Evolutionary conservation across 768 basidiomycete species (phyloP).

Genomic region (Phanerodontia chrysosporium): DNA sequence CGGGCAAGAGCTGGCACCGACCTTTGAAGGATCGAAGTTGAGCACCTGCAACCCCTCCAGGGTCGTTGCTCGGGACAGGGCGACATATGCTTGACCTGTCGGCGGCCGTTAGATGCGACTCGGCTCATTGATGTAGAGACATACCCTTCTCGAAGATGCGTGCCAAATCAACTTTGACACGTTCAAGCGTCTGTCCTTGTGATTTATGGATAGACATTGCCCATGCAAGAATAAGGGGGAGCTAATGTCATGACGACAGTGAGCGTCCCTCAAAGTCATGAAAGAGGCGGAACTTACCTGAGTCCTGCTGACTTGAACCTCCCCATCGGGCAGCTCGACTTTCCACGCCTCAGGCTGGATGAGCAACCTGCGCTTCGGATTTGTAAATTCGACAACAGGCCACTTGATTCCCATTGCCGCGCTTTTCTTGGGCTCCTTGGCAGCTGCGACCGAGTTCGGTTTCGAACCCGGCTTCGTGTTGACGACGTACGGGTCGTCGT

Average conservation of each 20-base stretch:
- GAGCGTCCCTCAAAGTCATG: too few species aligned
- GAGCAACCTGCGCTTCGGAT: conserved; percentile 53
- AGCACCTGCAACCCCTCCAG: conserved; percentile 83
- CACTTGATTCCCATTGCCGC: conserved; percentile 32
- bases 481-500: conserved; percentile 38
- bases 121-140: conserved; percentile 8
- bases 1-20: conserved; percentile 25
- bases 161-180: conserved; percentile 91
- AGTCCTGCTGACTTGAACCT: conserved; percentile 70
- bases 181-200: conserved; percentile 93
- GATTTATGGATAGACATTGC: conserved; percentile 99
- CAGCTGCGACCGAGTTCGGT: background rate
- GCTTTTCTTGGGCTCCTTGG: conserved; percentile 10
- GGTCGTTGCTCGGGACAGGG: conserved; percentile 83
- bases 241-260: conserved; percentile 33
- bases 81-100: conserved; percentile 86
- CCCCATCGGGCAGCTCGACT: conserved; percentile 82
- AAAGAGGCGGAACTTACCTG: conserved; percentile 48
- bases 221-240: conserved; percentile 90
- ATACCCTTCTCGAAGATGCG: conserved; percentile 90
- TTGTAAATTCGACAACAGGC: conserved; percentile 77
- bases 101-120: background rate
- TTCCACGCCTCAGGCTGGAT: conserved; percentile 79
- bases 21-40: conserved; percentile 73
- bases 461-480: conserved; percentile 13